These are phyloP conservation scores for Paraphaeosphaeria sporulosa DNA, from an alignment of 2,329 filamentous ascomycete genomes.

Conservation along the genomic window DNA sequence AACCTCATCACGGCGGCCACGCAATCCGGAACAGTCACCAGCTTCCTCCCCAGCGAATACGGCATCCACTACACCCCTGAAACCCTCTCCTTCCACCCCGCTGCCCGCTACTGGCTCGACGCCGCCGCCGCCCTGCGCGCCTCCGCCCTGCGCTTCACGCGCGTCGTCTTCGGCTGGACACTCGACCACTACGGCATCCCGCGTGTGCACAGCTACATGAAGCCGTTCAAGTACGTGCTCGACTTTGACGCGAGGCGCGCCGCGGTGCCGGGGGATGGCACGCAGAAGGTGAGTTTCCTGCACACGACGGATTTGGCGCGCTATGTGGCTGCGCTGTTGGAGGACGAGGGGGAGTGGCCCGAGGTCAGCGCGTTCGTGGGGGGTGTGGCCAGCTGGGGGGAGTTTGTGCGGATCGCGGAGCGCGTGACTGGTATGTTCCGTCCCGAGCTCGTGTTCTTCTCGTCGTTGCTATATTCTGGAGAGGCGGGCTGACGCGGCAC, in stretches of 20 bases:
- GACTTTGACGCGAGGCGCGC: constrained; percentile 26
- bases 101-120: constrained; percentile 19
- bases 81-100: constrained; percentile 17
- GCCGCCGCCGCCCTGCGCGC: constrained; percentile 22
- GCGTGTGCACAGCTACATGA: constrained; percentile 28
- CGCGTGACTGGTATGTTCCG: constrained; percentile 44
- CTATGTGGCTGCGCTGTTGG: constrained; percentile 24
- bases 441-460: neutral
- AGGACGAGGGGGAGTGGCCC: constrained; percentile 42
- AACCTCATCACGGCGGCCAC: constrained; percentile 28
- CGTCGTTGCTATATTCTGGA: too few relatives aligned
- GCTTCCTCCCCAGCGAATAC: constrained; percentile 28
- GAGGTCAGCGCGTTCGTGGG: constrained; percentile 46
- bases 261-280: constrained; percentile 26
- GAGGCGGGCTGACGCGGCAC: neutral
- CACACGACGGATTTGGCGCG: constrained; percentile 26
- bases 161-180: constrained; percentile 34
- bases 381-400: constrained; percentile 55
- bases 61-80: constrained; percentile 19
- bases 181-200: constrained; percentile 41
- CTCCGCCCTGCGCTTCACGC: constrained; percentile 34
- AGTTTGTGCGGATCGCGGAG: constrained; percentile 55
- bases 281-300: constrained; percentile 17
- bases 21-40: constrained; percentile 18
- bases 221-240: constrained; percentile 23